Evolutionary conservation across 768 basidiomycete species (phyloP).

Genomic region (Suillus brevipes): DNA sequence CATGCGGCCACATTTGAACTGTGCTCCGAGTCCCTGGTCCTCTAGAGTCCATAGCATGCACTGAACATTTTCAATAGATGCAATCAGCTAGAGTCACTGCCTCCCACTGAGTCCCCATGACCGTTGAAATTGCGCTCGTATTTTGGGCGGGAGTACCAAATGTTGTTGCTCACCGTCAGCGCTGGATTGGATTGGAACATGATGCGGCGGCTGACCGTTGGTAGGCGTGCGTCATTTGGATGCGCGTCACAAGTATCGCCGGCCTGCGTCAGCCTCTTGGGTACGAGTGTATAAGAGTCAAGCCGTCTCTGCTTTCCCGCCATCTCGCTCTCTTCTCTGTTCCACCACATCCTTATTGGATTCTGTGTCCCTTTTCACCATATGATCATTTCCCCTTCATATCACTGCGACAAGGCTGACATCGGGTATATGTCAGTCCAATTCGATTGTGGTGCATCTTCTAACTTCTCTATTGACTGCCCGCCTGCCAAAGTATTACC

Average conservation of each 20-base stretch:
- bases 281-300: neutral
- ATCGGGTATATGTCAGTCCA: neutral
- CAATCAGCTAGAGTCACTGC: neutral
- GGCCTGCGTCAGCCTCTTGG: neutral
- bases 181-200: neutral
- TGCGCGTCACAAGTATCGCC: neutral
- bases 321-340: neutral
- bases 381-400: neutral
- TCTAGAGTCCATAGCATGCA: neutral
- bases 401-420: neutral
- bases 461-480: neutral
- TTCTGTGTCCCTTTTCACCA: neutral
- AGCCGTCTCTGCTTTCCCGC: neutral
- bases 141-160: too few species aligned
- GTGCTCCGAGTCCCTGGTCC: too few species aligned
- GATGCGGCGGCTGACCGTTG: too few species aligned
- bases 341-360: neutral
- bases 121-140: neutral
- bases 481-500: neutral
- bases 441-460: neutral
- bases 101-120: neutral
- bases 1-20: too few species aligned
- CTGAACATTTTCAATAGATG: neutral
- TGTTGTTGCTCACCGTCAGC: neutral
- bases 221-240: neutral